Conservation (phyloP, 352 stramenopile species). For the Phytophthora europaea region DNA sequence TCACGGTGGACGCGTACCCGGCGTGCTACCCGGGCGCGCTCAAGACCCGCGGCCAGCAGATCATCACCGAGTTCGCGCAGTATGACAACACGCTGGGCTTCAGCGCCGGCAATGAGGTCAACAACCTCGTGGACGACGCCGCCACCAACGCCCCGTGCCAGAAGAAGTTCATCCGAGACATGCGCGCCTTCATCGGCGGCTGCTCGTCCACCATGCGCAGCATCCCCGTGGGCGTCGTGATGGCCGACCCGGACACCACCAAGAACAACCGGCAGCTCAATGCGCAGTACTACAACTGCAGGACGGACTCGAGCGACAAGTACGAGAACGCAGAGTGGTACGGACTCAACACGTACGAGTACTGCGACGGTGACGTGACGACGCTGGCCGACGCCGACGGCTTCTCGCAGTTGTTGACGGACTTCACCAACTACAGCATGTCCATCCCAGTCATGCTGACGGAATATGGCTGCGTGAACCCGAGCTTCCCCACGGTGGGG, state of each 20-base stretch:
- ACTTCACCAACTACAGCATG: constrained; percentile 67
- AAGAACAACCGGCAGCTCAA: constrained; percentile 70
- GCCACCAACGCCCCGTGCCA: constrained; percentile 82
- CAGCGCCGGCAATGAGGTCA: constrained; percentile 89
- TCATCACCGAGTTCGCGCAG: constrained; percentile 85
- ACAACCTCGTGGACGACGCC: constrained; percentile 57
- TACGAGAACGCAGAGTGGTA: constrained; percentile 90
- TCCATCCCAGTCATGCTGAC: constrained; percentile 81
- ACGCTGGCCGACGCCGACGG: constrained; percentile 53
- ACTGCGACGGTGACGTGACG: constrained; percentile 82
- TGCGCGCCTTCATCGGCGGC: constrained; percentile 70
- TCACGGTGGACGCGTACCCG: constrained; percentile 61
- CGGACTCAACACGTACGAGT: constrained; percentile 86
- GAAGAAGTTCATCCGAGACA: constrained; percentile 92
- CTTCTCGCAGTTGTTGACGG: constrained; percentile 57
- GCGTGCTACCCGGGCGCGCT: constrained; percentile 66
- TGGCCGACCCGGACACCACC: constrained; percentile 61
- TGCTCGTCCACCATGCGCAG: constrained; percentile 70
- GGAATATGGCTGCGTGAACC: constrained; percentile 83
- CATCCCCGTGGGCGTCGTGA: constrained; percentile 82
- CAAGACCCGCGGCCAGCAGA: constrained; percentile 76
- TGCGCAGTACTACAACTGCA: constrained; percentile 89
- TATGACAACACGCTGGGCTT: constrained; percentile 90
- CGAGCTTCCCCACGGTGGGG: constrained; percentile 65
- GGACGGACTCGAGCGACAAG: constrained; percentile 67